These are phyloP conservation scores for Chaetomidium leptoderma DNA, from an alignment of 495 filamentous ascomycete genomes.

Conservation along the genomic window DNA sequence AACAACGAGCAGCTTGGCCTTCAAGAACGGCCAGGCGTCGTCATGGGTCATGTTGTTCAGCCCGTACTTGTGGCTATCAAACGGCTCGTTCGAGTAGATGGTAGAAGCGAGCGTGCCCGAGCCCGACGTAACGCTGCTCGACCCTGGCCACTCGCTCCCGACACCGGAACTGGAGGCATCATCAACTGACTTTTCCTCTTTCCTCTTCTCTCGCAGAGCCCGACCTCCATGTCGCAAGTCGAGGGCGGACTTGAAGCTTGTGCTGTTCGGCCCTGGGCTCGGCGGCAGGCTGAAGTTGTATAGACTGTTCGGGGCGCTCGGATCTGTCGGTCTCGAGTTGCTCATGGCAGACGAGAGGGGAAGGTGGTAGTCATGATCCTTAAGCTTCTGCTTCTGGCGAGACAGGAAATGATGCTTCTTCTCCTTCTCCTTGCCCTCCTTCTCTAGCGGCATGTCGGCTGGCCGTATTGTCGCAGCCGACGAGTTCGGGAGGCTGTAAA, in stretches of 20 bases:
- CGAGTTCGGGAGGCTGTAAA: conserved; percentile 80
- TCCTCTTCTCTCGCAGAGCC: conserved; percentile 83
- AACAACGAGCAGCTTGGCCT: conserved; percentile 79
- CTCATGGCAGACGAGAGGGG: conserved; percentile 84
- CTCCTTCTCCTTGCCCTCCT: conserved; percentile 55
- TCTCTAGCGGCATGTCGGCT: conserved; percentile 36
- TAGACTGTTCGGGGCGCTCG: conserved; percentile 75
- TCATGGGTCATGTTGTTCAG: conserved; percentile 79
- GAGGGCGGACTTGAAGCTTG: conserved; percentile 73
- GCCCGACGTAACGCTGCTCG: conserved; percentile 46
- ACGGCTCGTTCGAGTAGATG: conserved; percentile 44
- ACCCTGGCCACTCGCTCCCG: conserved; percentile 50
- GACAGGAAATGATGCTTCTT: conserved; percentile 82
- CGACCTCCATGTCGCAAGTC: conserved; percentile 83
- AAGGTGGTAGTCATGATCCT: conserved; percentile 73
- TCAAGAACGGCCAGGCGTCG: conserved; percentile 94
- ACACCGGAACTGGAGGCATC: conserved; percentile 34
- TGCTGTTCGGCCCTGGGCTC: conserved; percentile 66
- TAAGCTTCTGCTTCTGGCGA: conserved; percentile 86
- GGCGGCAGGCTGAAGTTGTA: conserved; percentile 67
- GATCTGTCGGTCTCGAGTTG: conserved; percentile 83
- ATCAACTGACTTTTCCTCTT: conserved; percentile 62
- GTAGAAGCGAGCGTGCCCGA: conserved; percentile 28
- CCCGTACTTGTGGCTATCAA: conserved; percentile 56
- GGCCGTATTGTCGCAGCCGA: conserved; percentile 72